A percentile compares a stretch with the other conserved stretches of the same genome.
Conservation (phyloP, 306 rosid genomes). For the Boehmeria nivea region DNA sequence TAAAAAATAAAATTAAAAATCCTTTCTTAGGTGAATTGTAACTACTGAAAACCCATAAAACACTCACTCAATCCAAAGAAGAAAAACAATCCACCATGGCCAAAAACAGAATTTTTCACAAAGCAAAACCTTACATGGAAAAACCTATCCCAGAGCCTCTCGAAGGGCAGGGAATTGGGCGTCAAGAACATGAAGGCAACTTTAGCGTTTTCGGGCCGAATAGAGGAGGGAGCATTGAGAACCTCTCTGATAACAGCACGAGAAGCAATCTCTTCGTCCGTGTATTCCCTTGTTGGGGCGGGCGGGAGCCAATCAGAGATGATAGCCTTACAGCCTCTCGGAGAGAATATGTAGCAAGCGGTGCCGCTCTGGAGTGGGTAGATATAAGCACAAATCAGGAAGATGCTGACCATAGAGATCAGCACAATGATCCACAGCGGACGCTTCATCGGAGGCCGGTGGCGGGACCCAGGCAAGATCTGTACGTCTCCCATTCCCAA, state of each 20-base stretch:
- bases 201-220: conserved; percentile 46
- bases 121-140: conserved; percentile 55
- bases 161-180: conserved; percentile 81
- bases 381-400: conserved; percentile 74
- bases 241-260: conserved; percentile 71
- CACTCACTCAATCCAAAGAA: too few relatives aligned
- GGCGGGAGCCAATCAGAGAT: conserved; percentile 88
- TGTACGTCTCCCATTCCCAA: conserved; percentile 74
- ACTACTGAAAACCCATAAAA: too few relatives aligned
- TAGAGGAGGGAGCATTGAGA: conserved; percentile 40
- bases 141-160: conserved; percentile 92
- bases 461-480: conserved; percentile 73
- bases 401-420: conserved; percentile 72
- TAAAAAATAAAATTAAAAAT: too few relatives aligned
- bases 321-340: conserved; percentile 61
- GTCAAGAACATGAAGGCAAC: conserved; percentile 96
- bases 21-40: too few relatives aligned
- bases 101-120: too few relatives aligned
- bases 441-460: conserved; percentile 71
- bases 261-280: conserved; percentile 79
- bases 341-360: conserved; percentile 76
- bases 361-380: conserved; percentile 66
- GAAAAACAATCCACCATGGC: conserved; percentile 11
- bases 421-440: conserved; percentile 87
- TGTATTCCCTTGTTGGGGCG: conserved; percentile 60